Base-by-base conservation (phyloP, 2,329 filamentous ascomycete genomes). In the Cadophora malorum region DNA sequence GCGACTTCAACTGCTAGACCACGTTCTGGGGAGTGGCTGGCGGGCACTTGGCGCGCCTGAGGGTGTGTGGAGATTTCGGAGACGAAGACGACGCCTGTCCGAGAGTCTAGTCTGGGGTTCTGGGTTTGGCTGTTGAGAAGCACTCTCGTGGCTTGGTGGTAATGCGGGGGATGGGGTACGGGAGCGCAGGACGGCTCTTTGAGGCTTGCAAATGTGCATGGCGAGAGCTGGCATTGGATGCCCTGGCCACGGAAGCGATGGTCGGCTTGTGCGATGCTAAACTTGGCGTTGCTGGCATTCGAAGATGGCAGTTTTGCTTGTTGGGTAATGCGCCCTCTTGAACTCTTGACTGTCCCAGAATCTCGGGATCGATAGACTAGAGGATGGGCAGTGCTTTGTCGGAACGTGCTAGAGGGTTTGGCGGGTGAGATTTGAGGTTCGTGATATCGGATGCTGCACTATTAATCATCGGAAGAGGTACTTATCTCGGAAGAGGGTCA, bases 141-240 rank as follows among this genome's bases (percentile, higher is more conserved):
- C 10, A 2, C 50, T 9, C 41, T 45, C 21, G 21, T 59, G 56
- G 56, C 56, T 59, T 59, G 33, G 10, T 5, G 33, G 14, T 19
- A 62, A 62, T 49, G 59, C 41, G 59, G 59, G 58, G 59, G 58
- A 61, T 47, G 38, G 55, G 55, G 33, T 38, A 38, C 55, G 55
- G 33, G 55, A 58, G 5, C 33, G 10, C 33, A 38, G 9, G 55
- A 38, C 55, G 55, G 55, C 55, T 58, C 55, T 58, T 58, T 35
- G 53, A 38, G 16, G 31, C 31, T 38, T 21, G 19, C 31, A 38
- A 38, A 28, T 21, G 53, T 38, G 53, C 41, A 45, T 45, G 41
- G 4, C 41, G 14, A 45, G 41, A 45, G 10, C 31, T 52, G 8
- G 53, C 7, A 21, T 58, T 21, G 19, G 31, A 38, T 19, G 31